Evolutionary conservation across 2,329 filamentous ascomycete species (phyloP).

Genomic region (Fonsecaea monophora): DNA sequence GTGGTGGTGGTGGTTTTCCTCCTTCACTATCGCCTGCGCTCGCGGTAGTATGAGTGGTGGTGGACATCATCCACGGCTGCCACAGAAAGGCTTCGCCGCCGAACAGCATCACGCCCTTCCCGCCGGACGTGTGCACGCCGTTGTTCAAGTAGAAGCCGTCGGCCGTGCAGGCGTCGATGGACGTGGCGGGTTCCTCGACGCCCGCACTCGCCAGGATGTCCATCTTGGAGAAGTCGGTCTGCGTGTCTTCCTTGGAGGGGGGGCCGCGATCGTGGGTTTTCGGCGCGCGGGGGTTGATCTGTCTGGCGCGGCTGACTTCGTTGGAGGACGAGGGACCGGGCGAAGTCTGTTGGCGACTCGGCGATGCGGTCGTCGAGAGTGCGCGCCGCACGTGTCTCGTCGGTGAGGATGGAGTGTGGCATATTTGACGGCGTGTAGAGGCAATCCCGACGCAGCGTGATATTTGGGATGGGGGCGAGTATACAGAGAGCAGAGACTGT

Average conservation of each 20-base stretch:
- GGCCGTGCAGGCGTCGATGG: constrained; percentile 79
- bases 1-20: not conserved
- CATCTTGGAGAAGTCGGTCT: constrained; percentile 75
- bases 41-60: not conserved
- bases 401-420: not conserved
- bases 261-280: constrained; percentile 65
- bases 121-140: constrained; percentile 72
- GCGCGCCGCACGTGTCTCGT: not conserved
- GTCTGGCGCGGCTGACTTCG: constrained; percentile 16
- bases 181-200: constrained; percentile 77
- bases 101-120: constrained; percentile 77
- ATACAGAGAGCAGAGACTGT: not conserved
- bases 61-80: constrained; percentile 72
- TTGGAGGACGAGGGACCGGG: not conserved
- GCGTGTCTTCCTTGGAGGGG: constrained; percentile 65
- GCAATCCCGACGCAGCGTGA: not conserved
- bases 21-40: not conserved
- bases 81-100: constrained; percentile 88
- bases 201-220: constrained; percentile 80
- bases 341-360: not conserved
- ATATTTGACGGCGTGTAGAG: not conserved
- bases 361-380: constrained; percentile 30
- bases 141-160: constrained; percentile 89
- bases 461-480: not conserved
- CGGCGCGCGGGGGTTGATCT: constrained; percentile 42